A percentile compares a stretch with the other conserved stretches of the same genome.
Conservation (phyloP, 75 land plant genomes). For the Pinus albicaulis region DNA sequence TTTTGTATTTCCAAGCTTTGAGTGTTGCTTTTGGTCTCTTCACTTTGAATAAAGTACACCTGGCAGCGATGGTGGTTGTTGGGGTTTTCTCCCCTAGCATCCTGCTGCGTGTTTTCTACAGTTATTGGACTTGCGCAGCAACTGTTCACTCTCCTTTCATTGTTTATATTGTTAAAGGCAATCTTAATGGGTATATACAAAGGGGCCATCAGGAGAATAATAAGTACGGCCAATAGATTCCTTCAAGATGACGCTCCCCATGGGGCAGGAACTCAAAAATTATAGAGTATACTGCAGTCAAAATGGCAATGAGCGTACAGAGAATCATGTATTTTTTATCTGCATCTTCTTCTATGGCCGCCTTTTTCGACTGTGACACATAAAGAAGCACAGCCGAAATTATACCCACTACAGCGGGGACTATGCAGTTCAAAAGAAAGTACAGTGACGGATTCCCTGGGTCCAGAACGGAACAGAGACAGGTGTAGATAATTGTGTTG, state of each 20-base stretch:
- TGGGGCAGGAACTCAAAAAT: background rate
- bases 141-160: background rate
- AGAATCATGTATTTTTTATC: slow-evolving; percentile 7
- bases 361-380: background rate
- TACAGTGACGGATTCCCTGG: slow-evolving; percentile 15
- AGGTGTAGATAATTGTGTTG: slow-evolving; percentile 50
- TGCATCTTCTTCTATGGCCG: background rate
- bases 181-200: background rate
- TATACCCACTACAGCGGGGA: slow-evolving; percentile 32
- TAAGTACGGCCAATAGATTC: background rate
- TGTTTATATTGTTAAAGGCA: background rate
- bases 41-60: background rate
- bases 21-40: background rate
- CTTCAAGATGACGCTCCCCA: background rate
- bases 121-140: background rate
- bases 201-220: background rate
- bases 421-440: slow-evolving; percentile 46
- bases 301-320: slow-evolving; percentile 2
- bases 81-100: background rate
- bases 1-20: slow-evolving; percentile 4
- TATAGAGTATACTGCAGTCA: background rate
- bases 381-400: slow-evolving; percentile 14
- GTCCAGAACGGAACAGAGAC: slow-evolving; percentile 18
- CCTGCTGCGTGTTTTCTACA: background rate
- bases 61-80: slow-evolving; percentile 22